phyloP scores from a whole-genome alignment of 805 yeast species.

The Candida schatavii region DNA sequence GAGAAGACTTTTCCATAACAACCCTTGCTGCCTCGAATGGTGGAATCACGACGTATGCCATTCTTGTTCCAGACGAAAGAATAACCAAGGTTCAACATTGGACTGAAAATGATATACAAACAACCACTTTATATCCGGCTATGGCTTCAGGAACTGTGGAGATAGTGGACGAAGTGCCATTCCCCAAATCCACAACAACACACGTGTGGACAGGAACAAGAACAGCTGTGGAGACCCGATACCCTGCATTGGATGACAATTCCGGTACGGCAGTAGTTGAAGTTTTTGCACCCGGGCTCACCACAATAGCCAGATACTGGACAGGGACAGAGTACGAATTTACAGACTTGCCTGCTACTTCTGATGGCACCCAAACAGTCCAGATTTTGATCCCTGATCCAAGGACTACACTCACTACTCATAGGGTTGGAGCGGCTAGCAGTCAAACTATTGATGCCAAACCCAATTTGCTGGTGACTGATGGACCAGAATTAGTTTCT shows the following conservation, averaged over 20 bases:
- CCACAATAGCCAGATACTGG: background rate
- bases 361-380: background rate
- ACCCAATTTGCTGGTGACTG: conserved; percentile 7
- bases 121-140: background rate
- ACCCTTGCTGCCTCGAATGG: background rate
- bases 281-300: background rate
- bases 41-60: background rate
- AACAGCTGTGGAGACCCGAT: background rate
- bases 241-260: background rate
- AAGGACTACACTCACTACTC: conserved; percentile 17
- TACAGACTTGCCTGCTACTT: background rate
- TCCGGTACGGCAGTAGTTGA: background rate
- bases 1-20: background rate
- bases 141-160: background rate
- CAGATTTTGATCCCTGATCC: background rate
- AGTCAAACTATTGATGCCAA: too few relatives aligned
- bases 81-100: background rate
- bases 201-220: background rate
- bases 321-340: background rate
- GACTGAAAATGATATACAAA: background rate
- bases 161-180: background rate
- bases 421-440: conserved; percentile 12
- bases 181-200: background rate
- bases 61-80: background rate
- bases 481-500: background rate